Percentiles rank a stretch among this genome's conserved stretches.
Conservation (phyloP, 805 yeast genomes). For the Candida hungchunana region DNA sequence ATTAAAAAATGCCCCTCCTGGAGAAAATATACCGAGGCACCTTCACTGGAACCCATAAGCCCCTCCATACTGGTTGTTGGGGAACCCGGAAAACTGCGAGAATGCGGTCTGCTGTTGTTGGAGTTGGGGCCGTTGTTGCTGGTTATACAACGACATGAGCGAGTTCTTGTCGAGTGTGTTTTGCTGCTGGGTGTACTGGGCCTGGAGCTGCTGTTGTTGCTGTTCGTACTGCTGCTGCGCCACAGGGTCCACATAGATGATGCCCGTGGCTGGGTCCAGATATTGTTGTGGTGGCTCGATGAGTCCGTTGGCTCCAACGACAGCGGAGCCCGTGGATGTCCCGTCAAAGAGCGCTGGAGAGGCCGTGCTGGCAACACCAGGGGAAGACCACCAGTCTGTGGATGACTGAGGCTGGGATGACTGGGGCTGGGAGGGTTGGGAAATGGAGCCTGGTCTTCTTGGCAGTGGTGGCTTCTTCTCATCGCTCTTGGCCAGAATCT, state of each 20-base stretch:
- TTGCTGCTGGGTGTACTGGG: conserved; percentile 13
- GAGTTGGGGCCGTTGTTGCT: conserved; percentile 32
- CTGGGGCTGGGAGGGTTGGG: conserved; percentile 5
- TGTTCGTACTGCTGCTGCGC: conserved; percentile 42
- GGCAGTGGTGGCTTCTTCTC: conserved; percentile 50
- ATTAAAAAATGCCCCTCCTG: no score
- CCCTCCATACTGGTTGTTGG: conserved; percentile 13
- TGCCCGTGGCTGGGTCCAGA: conserved; percentile 69
- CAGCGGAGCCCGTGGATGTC: conserved; percentile 16
- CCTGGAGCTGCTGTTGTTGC: conserved; percentile 22
- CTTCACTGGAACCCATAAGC: no score
- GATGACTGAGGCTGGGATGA: conserved; percentile 4
- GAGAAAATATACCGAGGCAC: no score
- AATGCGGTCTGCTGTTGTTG: conserved; percentile 12
- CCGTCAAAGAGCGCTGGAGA: conserved; percentile 7
- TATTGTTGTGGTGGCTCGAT: conserved; percentile 58
- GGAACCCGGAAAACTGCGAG: conserved; percentile 9
- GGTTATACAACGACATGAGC: conserved; percentile 29
- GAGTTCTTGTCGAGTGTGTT: conserved; percentile 17
- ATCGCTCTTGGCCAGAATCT: conserved; percentile 39
- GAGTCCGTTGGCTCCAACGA: conserved; percentile 24
- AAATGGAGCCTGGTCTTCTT: conserved; percentile 24
- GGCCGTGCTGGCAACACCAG: conserved; percentile 18
- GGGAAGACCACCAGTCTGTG: conserved; percentile 22
- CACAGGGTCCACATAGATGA: conserved; percentile 61